These are phyloP conservation scores for Crucihimalaya himalaica DNA, from an alignment of 345 rosid genomes.

Conservation along the genomic window DNA sequence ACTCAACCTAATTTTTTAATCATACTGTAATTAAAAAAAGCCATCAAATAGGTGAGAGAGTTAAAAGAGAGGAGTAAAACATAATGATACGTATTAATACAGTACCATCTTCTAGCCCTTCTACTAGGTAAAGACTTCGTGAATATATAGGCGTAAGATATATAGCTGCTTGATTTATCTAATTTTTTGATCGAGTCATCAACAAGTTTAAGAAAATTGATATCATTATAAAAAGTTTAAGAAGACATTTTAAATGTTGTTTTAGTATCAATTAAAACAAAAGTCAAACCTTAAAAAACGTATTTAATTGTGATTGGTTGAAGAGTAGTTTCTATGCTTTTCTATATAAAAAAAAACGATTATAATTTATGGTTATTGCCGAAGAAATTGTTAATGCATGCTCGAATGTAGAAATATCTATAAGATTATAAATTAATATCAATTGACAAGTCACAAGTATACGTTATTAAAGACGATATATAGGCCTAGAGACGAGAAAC, in stretches of 20 bases:
- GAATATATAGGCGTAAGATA: neutral
- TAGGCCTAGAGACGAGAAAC: neutral
- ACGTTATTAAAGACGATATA: neutral
- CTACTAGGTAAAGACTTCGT: neutral
- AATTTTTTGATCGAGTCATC: conserved; percentile 14
- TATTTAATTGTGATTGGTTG: conserved; percentile 25
- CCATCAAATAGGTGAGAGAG: neutral
- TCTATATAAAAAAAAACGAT: neutral
- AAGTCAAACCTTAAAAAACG: conserved; percentile 40
- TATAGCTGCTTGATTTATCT: conserved; percentile 9
- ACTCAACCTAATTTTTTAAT: neutral
- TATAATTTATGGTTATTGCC: neutral
- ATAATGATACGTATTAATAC: neutral
- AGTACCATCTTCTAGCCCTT: neutral
- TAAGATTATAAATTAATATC: conserved; percentile 4
- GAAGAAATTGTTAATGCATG: conserved; percentile 11
- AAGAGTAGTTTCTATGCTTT: conserved; percentile 25
- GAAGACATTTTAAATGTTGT: conserved; percentile 2
- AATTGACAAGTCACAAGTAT: conserved; percentile 34
- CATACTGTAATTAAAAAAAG: neutral
- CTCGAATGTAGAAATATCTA: conserved; percentile 21
- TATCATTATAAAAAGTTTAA: neutral
- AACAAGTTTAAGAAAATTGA: neutral
- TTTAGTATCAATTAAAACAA: conserved; percentile 27
- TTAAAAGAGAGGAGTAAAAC: neutral